Base-by-base conservation (phyloP, 2,329 filamentous ascomycete genomes). In the Sporothrix brasiliensis region DNA sequence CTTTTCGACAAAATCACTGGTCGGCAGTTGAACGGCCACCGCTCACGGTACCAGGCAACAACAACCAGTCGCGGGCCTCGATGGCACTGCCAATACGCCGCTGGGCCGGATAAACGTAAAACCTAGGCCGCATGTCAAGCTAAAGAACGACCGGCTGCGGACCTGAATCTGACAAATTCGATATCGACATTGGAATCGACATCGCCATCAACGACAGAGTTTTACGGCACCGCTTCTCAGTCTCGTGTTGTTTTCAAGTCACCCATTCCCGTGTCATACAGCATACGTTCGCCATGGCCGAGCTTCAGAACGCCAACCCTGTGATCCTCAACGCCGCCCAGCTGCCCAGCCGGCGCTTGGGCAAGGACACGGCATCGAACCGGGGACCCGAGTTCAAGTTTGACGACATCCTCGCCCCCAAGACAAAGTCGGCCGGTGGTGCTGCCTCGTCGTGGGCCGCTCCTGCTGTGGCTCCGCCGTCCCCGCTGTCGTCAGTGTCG, bases 271-370 rank as follows among this genome's bases (percentile, higher is more conserved):
- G 9, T 54, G 3, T 1, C 27, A 14, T 4, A 9, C n/a, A 50
- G 3, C 7, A 50, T 14, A 30, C 41, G 52, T 39, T 54, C 39
- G 73, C 53, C 54, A 83, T 83, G 80, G 77, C 80, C 72, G 80
- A 81, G 53, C 78, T 85, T 61, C 87, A 90, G 75, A 97, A 97
- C 81, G 93, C 92, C 74, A 98, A 99, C 82, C 95, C 95, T 69
- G 96, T 92, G 74, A 94, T 99, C 78, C 84, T 98, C 77, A 96
- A 90, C 81, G 87, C 89, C 68, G 92, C 92, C 56, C 92, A 98
- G 81, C 88, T 99, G 67, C 94, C 95, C 58, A 95, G 92, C 41
- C 90, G 94, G 74, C 86, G 87, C 74, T 83, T 85, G 76, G 82
- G 86, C 75, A 83, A 81, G 74, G 82, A 83, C 73, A 79, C 80